Evolutionary conservation across 805 yeast genomes (phyloP), one percentile per base, ranked within the genome.

Genomic region (Pichia kluyveri): DNA sequence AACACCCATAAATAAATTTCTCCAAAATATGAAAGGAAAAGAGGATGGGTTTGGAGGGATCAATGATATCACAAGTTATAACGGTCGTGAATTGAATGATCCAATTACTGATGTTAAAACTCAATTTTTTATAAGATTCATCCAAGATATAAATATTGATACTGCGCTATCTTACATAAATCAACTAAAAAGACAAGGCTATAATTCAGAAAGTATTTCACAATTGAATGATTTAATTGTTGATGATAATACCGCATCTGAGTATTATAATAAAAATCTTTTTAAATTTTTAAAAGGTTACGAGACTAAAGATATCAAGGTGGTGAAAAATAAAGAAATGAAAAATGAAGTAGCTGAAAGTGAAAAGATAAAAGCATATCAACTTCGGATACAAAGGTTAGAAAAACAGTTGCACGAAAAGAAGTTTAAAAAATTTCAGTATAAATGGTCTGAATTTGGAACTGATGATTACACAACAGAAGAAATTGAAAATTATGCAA

Each of bases 371-470:
- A 72, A 72, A 53, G 86, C 86, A 0, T 82, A 88, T 53, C 83
- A 83, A 60, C 64, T 77, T 11, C 69, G 96, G 46, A 86, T 91
- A 39, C 79, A 77, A 52, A 84, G 84, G 55, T 71, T 91, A 45
- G 96, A 89, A 56, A 82, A 78, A 47, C 64, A 88, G 38, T 66
- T 89, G 15, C 93, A 88, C 60, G 87, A 85, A 52, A 83, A 80
- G 46, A 86, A 78, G 53, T 79, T 74, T 57, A 73, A 74, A 42
- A 76, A 79, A 45, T 68, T 79, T 38, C 71, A 71, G 32, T 61
- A 59, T n/a, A 60, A 58, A 43, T 65, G 68, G 68, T 57, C 66
- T 2, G 63, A 59, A 44, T 40, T 39, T 4, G 17, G 17, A 15
- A 34, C 6, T 12, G 37, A 34, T 34, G 37, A 40, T 27, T 27